Evolutionary conservation across 495 filamentous ascomycete species (phyloP), one percentile per base, ranked within the genome.

Genomic region (Cetradonia linearis): DNA sequence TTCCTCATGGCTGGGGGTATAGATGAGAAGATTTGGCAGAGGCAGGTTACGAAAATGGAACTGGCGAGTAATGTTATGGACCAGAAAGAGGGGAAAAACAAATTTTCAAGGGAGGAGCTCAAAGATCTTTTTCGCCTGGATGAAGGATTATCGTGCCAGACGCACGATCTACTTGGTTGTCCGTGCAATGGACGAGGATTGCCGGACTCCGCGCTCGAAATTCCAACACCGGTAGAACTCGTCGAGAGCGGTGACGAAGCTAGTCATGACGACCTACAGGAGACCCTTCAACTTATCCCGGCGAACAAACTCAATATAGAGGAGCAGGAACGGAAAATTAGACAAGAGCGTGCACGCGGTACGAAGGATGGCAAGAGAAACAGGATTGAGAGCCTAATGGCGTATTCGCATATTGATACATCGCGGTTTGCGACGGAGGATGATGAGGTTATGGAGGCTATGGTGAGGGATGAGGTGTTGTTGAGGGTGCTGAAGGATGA

Each of bases 1-100:
- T 74, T 92, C 52, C 66, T 92, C 37, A 83, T 86, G 34, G 78
- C 86, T 31, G 87, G 87, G 5, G 86, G 80, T 23, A 72, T 92
- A 34, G 87, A 92, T 62, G 87, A 92, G 72, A 91, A 89, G 72
- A 90, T 92, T 61, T 91, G 81, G 74, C 87, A 91, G 69, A 75
- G 87, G n/a, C 87, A 92, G 67, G 73, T 89, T 3, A 86, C 83
- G 37, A 92, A 92, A 71, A 73, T 82, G 46, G 86, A 85, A 5
- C 71, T 87, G n/a, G 82, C 83, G 14, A 83, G 84, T 63, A 81
- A 77, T 60, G 80, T 87, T 30, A 81, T 87, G 71, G 82, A 85
- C 63, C 71, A 85, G 68, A 74, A 76, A 5, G 50, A 34, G 42
- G 61, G 49, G 63, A 75, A 25, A 72, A 78, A 70, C n/a, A 77